phyloP scores from a whole-genome alignment of 768 basidiomycete species.

The Boletellus ananiceps region DNA sequence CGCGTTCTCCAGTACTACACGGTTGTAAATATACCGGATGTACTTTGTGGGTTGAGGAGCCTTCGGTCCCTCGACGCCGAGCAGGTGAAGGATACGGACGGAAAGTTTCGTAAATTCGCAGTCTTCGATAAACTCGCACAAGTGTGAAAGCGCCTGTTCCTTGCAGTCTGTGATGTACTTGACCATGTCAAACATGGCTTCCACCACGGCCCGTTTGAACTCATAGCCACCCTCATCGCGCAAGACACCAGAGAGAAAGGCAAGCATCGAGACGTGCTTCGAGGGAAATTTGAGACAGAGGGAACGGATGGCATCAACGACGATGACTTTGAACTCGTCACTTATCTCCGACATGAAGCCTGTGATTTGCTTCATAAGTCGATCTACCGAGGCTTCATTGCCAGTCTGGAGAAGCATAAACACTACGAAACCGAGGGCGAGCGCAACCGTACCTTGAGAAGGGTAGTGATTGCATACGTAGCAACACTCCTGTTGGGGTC shows the following conservation, averaged over 20 bases:
- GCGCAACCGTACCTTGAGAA: conserved; percentile 69
- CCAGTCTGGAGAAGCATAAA: conserved; percentile 65
- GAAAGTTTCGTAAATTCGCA: conserved; percentile 99
- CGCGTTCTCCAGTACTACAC: conserved; percentile 96
- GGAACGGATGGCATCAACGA: conserved; percentile 96
- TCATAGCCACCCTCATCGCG: conserved; percentile 99
- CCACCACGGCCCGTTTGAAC: conserved; percentile 98
- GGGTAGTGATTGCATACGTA: conserved; percentile 96
- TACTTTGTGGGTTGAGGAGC: conserved; percentile 97
- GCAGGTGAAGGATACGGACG: conserved; percentile 90
- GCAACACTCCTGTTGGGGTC: conserved; percentile 95
- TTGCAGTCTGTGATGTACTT: conserved; percentile 94
- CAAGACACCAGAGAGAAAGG: conserved; percentile 93
- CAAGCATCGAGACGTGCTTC: conserved; percentile 95
- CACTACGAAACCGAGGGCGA: not conserved
- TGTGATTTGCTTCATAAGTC: conserved; percentile 98
- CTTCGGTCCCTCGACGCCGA: conserved; percentile 94
- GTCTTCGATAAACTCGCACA: conserved; percentile 99
- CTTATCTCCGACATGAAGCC: conserved; percentile 99
- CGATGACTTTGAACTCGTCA: conserved; percentile 99
- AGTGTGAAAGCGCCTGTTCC: conserved; percentile 94
- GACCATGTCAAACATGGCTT: conserved; percentile 99
- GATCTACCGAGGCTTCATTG: conserved; percentile 97
- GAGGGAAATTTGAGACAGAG: conserved; percentile 98
- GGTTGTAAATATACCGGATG: conserved; percentile 99